Percentiles rank a stretch among this genome's conserved stretches.
Evolutionary conservation across 768 basidiomycete species (phyloP).

Genomic region (Megacollybia marginata): DNA sequence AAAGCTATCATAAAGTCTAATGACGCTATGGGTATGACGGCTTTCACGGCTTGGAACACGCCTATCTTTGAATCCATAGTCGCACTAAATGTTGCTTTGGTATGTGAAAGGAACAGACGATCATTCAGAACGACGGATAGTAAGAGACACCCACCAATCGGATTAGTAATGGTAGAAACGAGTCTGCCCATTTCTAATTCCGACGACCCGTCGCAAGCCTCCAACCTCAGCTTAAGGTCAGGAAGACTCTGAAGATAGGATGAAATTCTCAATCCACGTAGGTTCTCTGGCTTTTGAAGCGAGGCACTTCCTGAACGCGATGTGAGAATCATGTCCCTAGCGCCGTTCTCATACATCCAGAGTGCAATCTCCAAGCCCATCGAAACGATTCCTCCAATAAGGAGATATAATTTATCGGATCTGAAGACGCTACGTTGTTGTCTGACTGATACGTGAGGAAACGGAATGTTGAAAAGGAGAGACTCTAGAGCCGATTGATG

Average conservation of each 20-base stretch:
- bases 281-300: neutral
- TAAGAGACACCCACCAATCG: slow-evolving; percentile 12
- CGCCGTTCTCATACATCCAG: slow-evolving; percentile 34
- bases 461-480: neutral
- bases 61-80: slow-evolving; percentile 14
- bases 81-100: slow-evolving; percentile 11
- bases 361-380: neutral
- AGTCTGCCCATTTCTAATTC: neutral
- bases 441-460: neutral
- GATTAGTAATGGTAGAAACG: neutral
- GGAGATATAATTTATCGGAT: slow-evolving; percentile 11
- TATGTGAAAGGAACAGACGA: slow-evolving; percentile 12
- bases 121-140: slow-evolving; percentile 12
- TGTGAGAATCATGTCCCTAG: slow-evolving; percentile 26
- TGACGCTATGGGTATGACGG: slow-evolving; percentile 5
- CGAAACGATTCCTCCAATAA: slow-evolving; percentile 1
- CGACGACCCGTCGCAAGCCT: neutral
- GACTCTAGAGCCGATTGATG: neutral
- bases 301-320: slow-evolving; percentile 22
- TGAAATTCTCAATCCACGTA: neutral
- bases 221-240: neutral
- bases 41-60: slow-evolving; percentile 11
- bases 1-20: slow-evolving; percentile 17
- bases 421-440: neutral
- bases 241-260: neutral